phyloP scores from a whole-genome alignment of 176 grass and related monocot species.

The Aechmea fasciata region DNA sequence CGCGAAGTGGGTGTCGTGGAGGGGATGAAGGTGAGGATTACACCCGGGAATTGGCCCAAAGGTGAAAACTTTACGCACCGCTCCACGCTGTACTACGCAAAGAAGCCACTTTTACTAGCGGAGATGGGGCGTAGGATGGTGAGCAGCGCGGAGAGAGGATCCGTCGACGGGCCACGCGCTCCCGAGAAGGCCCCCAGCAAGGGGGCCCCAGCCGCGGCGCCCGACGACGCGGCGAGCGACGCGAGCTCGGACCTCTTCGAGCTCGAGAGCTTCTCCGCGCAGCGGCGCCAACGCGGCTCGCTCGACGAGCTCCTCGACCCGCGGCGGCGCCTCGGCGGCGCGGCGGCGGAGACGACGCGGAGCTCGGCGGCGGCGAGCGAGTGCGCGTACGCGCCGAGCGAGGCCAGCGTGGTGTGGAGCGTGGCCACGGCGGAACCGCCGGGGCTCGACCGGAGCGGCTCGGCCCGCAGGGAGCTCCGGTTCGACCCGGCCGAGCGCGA shows the following conservation, averaged over 20 bases:
- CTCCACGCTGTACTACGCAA: slow-evolving; percentile 11
- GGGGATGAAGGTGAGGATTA: slow-evolving; percentile 25
- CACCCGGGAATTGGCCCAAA: slow-evolving; percentile 13
- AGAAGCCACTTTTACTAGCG: slow-evolving; percentile 1
- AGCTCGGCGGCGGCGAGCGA: slow-evolving; percentile 22
- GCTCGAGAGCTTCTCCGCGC: slow-evolving; percentile 31
- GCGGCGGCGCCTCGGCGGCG: background rate
- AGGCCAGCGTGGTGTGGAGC: slow-evolving; percentile 41
- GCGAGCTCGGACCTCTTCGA: slow-evolving; percentile 50
- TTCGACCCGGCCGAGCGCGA: background rate
- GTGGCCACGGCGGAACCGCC: slow-evolving; percentile 30
- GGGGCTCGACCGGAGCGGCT: slow-evolving; percentile 34
- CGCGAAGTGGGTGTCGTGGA: slow-evolving; percentile 12
- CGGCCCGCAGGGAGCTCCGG: slow-evolving; percentile 24
- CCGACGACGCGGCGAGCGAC: slow-evolving; percentile 44
- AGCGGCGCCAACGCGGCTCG: slow-evolving; percentile 23
- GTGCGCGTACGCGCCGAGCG: slow-evolving; percentile 31
- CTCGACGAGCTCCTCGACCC: slow-evolving; percentile 27
- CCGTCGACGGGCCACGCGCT: slow-evolving; percentile 18
- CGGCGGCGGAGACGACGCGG: background rate
- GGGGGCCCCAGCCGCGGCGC: slow-evolving; percentile 8
- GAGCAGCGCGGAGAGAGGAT: slow-evolving; percentile 6
- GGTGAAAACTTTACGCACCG: slow-evolving; percentile 7
- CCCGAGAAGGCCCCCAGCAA: background rate
- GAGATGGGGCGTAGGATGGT: slow-evolving; percentile 13